phyloP scores from a whole-genome alignment of 1,284 basidiomycete species.

The Apiotrichum akiyoshidainum region DNA sequence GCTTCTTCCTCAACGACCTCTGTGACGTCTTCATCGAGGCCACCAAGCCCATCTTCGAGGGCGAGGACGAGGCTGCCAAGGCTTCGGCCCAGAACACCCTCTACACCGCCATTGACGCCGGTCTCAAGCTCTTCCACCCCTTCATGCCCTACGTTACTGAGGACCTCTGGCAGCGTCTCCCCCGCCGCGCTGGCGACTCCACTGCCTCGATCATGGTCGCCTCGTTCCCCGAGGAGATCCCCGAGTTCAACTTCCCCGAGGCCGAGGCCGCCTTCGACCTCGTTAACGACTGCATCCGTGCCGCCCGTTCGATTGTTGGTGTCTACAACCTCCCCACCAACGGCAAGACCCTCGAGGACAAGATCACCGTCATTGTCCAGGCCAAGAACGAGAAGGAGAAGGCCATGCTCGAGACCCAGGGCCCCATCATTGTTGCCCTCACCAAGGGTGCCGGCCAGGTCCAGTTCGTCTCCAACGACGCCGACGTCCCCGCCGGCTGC shows the following conservation, averaged over 20 bases:
- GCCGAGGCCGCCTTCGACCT: constrained; percentile 82
- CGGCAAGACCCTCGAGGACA: constrained; percentile 54
- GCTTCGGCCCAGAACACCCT: constrained; percentile 91
- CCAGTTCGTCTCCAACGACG: constrained; percentile 58
- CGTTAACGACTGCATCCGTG: constrained; percentile 74
- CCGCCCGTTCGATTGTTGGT: constrained; percentile 79
- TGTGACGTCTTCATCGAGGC: constrained; percentile 99
- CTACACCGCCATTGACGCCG: constrained; percentile 89
- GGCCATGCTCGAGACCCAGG: constrained; percentile 66
- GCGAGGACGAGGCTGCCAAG: constrained; percentile 61
- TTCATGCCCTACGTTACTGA: constrained; percentile 99
- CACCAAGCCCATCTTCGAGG: constrained; percentile 94
- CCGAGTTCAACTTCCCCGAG: constrained; percentile 64
- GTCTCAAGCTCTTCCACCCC: constrained; percentile 86
- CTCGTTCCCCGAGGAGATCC: constrained; percentile 65
- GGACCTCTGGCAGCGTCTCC: constrained; percentile 96
- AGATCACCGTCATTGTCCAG: constrained; percentile 69
- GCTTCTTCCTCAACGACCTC: constrained; percentile 97
- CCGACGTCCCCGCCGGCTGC: constrained; percentile 76
- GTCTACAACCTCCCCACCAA: constrained; percentile 89
- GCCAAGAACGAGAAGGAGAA: constrained; percentile 64
- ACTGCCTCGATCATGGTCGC: constrained; percentile 88
- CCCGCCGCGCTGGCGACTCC: constrained; percentile 73
- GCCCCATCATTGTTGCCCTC: constrained; percentile 71
- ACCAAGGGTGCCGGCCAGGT: constrained; percentile 84